A percentile compares a stretch with the other conserved stretches of the same genome.
Evolutionary conservation across 176 grass and related monocot genomes (phyloP).

Genomic region (Rhynchospora pubera): DNA sequence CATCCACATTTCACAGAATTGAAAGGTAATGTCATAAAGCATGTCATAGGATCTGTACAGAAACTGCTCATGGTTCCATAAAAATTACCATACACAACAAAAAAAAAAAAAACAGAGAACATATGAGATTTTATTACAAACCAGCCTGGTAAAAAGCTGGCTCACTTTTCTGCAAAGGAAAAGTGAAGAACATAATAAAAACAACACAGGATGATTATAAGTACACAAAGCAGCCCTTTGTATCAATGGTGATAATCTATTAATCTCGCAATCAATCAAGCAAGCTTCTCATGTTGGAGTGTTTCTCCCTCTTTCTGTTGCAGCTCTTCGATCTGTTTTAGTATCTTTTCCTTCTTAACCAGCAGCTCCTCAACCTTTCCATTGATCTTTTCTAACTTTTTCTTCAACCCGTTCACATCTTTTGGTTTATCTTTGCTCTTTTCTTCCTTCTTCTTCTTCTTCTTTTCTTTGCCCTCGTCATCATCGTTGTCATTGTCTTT

Average conservation of each 20-base stretch:
- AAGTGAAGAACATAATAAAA: not conserved
- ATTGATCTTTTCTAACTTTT: slow-evolving; percentile 31
- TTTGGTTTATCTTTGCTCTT: not conserved
- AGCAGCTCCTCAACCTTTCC: slow-evolving; percentile 33
- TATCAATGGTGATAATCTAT: not conserved
- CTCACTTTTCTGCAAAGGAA: not conserved
- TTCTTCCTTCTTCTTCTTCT: slow-evolving; percentile 2
- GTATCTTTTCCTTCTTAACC: slow-evolving; percentile 49
- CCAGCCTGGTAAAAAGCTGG: not conserved
- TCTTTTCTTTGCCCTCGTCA: slow-evolving; percentile 6
- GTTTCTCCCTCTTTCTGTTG: slow-evolving; percentile 17
- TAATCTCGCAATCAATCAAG: not conserved
- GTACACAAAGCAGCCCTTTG: not conserved
- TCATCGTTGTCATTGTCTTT: not conserved
- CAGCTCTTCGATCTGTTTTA: slow-evolving; percentile 45
- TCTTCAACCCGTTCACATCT: slow-evolving; percentile 7
- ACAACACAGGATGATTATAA: not conserved
- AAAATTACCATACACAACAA: not conserved
- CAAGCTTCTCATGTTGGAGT: slow-evolving; percentile 4
- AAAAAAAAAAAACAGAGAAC: too few species aligned
- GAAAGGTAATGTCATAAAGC: not conserved
- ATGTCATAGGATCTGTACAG: not conserved
- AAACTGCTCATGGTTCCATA: not conserved
- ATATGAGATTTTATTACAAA: not conserved
- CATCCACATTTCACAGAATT: not conserved